These are phyloP conservation scores for Aspergillus indologenus DNA, from an alignment of 495 filamentous ascomycete species.

Conservation along the genomic window DNA sequence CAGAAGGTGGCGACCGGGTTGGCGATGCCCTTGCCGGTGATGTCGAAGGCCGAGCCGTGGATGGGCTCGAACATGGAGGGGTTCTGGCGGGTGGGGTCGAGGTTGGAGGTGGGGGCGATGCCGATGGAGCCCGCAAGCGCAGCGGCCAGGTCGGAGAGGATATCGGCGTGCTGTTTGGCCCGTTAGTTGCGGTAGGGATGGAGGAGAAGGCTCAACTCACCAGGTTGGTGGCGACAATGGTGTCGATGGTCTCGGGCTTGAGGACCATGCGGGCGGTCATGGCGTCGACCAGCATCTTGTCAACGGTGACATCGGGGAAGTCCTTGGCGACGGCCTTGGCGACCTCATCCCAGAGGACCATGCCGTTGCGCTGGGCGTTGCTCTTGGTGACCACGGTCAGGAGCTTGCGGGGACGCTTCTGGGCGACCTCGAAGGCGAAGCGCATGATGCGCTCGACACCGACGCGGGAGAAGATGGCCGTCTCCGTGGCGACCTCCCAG, in stretches of 20 bases:
- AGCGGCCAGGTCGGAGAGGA: conserved; percentile 57
- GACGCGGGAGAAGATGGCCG: conserved; percentile 52
- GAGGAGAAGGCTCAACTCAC: conserved; percentile 21
- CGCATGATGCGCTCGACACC: conserved; percentile 55
- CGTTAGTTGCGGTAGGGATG: not conserved
- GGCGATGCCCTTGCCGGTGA: conserved; percentile 67
- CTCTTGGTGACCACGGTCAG: conserved; percentile 59
- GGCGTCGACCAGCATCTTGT: conserved; percentile 60
- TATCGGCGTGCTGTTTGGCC: conserved; percentile 48
- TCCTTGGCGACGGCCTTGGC: conserved; percentile 43
- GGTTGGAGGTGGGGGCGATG: conserved; percentile 60
- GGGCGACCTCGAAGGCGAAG: conserved; percentile 53
- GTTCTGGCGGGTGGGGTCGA: conserved; percentile 58
- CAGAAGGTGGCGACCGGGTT: conserved; percentile 72
- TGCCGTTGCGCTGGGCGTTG: conserved; percentile 56
- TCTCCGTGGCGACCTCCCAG: conserved; percentile 54
- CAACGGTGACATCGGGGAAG: conserved; percentile 51
- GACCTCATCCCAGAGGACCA: conserved; percentile 58
- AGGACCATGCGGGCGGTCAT: conserved; percentile 58
- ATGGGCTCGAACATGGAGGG: conserved; percentile 69
- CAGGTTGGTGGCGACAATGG: conserved; percentile 56
- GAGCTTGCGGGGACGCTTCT: conserved; percentile 43
- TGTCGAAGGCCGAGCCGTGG: conserved; percentile 67
- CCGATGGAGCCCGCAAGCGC: conserved; percentile 55
- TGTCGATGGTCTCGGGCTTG: conserved; percentile 52